These are phyloP conservation scores for Nymphaea colorata DNA, from an alignment of 164 flowering plant genomes.

Conservation along the genomic window DNA sequence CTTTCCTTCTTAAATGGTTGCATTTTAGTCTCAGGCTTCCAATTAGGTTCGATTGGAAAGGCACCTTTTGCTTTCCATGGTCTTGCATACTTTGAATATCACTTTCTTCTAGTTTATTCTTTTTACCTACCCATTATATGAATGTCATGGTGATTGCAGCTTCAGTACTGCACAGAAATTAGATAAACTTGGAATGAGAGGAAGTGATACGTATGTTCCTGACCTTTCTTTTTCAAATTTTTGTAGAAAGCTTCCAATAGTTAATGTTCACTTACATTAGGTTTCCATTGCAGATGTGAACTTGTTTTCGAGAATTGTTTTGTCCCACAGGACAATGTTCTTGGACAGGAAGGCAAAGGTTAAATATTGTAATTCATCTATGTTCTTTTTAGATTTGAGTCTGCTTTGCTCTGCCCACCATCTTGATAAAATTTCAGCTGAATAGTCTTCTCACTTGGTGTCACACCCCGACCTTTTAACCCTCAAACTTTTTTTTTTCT, in stretches of 20 bases:
- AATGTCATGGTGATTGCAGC: constrained; percentile 33
- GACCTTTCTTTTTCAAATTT: not conserved
- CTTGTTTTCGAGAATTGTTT: constrained; percentile 98
- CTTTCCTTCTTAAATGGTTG: too few species aligned
- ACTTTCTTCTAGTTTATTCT: too few species aligned
- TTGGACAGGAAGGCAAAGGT: constrained; percentile 99
- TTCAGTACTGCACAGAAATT: constrained; percentile 94
- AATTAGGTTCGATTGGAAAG: not conserved
- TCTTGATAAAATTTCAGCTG: too few species aligned
- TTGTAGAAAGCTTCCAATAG: not conserved
- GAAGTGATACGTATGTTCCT: constrained; percentile 90
- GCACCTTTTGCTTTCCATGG: not conserved
- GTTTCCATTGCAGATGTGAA: constrained; percentile 60
- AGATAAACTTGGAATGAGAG: constrained; percentile 99
- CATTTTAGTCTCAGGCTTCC: too few species aligned
- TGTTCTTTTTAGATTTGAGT: too few species aligned
- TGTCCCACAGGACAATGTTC: constrained; percentile 90
- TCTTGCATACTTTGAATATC: too few species aligned
- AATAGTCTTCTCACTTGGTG: too few species aligned
- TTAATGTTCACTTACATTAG: not conserved
- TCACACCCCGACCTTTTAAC: too few species aligned
- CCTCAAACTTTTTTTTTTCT: too few species aligned
- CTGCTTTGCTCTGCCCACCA: too few species aligned
- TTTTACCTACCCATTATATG: too few species aligned
- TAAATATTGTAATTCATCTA: too few species aligned